These are phyloP conservation scores for Rhizoctonia solani DNA, from an alignment of 1,284 basidiomycete species.

Conservation along the genomic window DNA sequence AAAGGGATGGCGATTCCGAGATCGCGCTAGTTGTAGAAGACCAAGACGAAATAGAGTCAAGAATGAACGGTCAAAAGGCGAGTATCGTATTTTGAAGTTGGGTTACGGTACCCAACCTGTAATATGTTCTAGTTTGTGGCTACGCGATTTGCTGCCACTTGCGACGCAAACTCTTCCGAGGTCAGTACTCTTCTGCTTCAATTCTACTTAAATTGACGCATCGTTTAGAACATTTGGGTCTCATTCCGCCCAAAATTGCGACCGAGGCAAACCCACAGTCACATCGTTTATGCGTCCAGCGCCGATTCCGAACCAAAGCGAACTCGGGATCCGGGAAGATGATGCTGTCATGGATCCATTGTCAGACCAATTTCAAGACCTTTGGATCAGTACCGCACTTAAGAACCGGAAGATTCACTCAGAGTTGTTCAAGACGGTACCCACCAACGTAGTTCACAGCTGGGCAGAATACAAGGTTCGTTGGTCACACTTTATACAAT, in stretches of 20 bases:
- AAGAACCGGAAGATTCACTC: constrained; percentile 80
- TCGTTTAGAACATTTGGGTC: constrained; percentile 78
- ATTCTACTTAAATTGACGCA: not conserved
- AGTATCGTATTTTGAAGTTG: constrained; percentile 40
- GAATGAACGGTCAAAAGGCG: constrained; percentile 75
- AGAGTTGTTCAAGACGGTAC: constrained; percentile 81
- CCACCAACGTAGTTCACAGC: constrained; percentile 74
- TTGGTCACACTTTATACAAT: no score
- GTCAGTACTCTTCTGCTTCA: constrained; percentile 48
- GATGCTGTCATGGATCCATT: constrained; percentile 78
- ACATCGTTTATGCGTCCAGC: constrained; percentile 79
- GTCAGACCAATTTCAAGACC: constrained; percentile 57
- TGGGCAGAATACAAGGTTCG: constrained; percentile 79
- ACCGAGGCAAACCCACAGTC: constrained; percentile 48
- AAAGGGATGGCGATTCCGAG: constrained; percentile 92
- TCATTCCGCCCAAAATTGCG: constrained; percentile 64
- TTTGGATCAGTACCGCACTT: constrained; percentile 76
- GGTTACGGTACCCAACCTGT: not conserved
- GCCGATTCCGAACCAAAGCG: constrained; percentile 69
- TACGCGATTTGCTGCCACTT: constrained; percentile 76
- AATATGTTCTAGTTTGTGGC: constrained; percentile 55
- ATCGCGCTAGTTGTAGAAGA: constrained; percentile 92
- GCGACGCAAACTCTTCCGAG: constrained; percentile 74
- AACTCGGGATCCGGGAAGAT: constrained; percentile 64
- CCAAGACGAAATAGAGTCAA: constrained; percentile 70